Base-by-base conservation (phyloP, 2,329 filamentous ascomycete genomes). In the Aspergillus brunneoviolaceus region DNA sequence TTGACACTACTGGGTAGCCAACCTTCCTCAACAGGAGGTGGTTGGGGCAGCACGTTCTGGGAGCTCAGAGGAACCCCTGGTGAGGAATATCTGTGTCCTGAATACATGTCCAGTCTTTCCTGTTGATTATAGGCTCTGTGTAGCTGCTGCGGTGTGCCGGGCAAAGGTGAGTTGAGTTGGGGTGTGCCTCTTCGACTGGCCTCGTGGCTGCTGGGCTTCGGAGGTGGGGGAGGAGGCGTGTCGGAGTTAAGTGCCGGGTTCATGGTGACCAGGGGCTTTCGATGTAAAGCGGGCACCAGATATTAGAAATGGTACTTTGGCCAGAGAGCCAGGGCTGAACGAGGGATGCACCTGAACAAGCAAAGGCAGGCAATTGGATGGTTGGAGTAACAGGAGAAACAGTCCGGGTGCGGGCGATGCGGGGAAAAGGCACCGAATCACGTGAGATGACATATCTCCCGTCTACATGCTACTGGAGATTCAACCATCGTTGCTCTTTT, bases 1-100 rank as follows among this genome's bases (percentile, higher is more conserved):
- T 90, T 85, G 2, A 97, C 79, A 12, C 87, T 79, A 61, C 85
- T 84, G 1, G 92, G 92, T 2, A 96, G 81, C 92, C 92, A 96
- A 35, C 72, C 70, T 63, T 87, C 84, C 55, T 90, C 86, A 21
- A 87, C 48, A 65, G 67, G 64, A 14, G 77, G 75, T 5, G 73
- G 73, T 19, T 70, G 65, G 1, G 70, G 68, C 3, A 70, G 59
- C 49, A 63, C 61, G 60, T 64, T 52, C 52, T 59, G 57, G 31
- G 58, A 50, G 58, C 58, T 52, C 62, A 59, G 21, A 33, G 62
- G 60, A 1, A 52, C 65, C 49, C n/a, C 63, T 21, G 62, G 56
- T 25, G 60, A 56, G 14, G 51, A 49, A 56, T 58, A 49, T 55
- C 42, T 52, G 55, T 57, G 56, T 23, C 39, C 52, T 21, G 58